Conservation (phyloP, 805 yeast species). For the Metschnikowia sp. region DNA sequence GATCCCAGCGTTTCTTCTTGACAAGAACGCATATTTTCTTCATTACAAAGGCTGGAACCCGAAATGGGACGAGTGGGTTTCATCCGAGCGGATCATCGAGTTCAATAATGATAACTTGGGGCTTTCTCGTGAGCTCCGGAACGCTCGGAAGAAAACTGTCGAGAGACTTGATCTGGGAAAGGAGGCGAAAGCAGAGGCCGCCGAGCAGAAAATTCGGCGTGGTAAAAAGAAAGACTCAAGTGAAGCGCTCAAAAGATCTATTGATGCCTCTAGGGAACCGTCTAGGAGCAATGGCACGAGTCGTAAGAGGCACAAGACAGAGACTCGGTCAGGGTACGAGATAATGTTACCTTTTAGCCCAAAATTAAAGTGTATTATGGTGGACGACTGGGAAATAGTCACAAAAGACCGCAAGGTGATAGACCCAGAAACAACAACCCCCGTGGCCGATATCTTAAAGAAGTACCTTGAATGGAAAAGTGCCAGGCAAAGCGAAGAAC, state of each 20-base stretch:
- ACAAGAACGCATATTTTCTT: slow-evolving; percentile 52
- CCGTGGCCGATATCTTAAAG: slow-evolving; percentile 51
- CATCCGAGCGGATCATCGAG: slow-evolving; percentile 61
- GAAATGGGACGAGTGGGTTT: slow-evolving; percentile 97
- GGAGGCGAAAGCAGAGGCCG: slow-evolving; percentile 12
- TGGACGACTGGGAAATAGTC: slow-evolving; percentile 90
- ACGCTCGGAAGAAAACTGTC: slow-evolving; percentile 18
- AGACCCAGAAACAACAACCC: slow-evolving; percentile 55
- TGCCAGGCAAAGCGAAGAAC: slow-evolving; percentile 5
- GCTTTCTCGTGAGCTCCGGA: slow-evolving; percentile 25
- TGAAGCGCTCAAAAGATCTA: not conserved
- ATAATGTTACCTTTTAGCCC: slow-evolving; percentile 60
- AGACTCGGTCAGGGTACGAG: slow-evolving; percentile 37
- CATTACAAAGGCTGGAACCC: slow-evolving; percentile 96
- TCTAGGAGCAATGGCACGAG: slow-evolving; percentile 1
- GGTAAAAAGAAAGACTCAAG: slow-evolving; percentile 5
- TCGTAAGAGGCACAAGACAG: slow-evolving; percentile 11
- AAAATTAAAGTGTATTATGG: slow-evolving; percentile 63
- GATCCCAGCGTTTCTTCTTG: slow-evolving; percentile 25
- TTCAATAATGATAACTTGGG: slow-evolving; percentile 64
- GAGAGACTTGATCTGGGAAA: slow-evolving; percentile 16
- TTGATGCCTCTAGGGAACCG: slow-evolving; percentile 4
- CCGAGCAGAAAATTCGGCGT: slow-evolving; percentile 5
- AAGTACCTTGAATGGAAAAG: slow-evolving; percentile 42
- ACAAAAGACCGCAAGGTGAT: slow-evolving; percentile 77